Conservation (phyloP, 2,329 filamentous ascomycete species). For the Paradendryphiella salina region DNA sequence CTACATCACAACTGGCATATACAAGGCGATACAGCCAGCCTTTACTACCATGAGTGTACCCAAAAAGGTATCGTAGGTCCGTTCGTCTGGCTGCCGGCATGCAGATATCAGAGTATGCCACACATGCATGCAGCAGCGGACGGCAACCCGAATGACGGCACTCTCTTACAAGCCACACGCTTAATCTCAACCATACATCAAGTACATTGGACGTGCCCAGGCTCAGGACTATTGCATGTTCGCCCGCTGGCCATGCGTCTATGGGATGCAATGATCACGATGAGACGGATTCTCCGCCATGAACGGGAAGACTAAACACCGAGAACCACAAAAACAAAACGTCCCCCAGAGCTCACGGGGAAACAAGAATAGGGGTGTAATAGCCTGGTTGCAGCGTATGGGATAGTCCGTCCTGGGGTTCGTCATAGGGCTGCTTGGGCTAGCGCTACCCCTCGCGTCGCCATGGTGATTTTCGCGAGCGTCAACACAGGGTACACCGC, state of each 20-base stretch:
- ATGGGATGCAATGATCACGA: neutral
- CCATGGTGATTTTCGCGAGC: constrained; percentile 23
- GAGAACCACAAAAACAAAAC: neutral
- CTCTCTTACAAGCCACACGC: neutral
- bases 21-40: neutral
- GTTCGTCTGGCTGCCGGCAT: neutral
- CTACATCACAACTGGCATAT: neutral
- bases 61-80: neutral
- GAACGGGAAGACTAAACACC: neutral
- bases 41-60: neutral
- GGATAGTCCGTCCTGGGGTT: constrained; percentile 1
- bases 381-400: neutral
- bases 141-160: neutral
- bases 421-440: constrained; percentile 5
- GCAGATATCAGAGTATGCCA: neutral
- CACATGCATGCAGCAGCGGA: neutral
- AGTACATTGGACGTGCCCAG: neutral
- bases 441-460: constrained; percentile 32
- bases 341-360: neutral
- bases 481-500: constrained; percentile 28
- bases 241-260: constrained; percentile 3
- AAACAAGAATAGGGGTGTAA: constrained; percentile 1
- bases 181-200: neutral
- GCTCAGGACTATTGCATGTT: neutral
- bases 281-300: neutral